These are phyloP conservation scores for Pontederia paniculata DNA, from an alignment of 176 grass and related monocot genomes.

Conservation along the genomic window DNA sequence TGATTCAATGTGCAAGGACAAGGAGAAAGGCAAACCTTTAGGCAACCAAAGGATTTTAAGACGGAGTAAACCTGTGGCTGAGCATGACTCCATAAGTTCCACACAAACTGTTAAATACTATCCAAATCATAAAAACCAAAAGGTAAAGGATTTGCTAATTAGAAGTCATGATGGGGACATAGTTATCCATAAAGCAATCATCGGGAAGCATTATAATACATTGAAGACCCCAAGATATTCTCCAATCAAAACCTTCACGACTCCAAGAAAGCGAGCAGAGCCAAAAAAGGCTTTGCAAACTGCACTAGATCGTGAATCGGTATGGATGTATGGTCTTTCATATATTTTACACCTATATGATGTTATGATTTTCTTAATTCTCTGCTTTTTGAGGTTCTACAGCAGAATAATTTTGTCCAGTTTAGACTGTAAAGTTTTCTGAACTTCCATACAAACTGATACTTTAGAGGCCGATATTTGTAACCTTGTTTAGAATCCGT, in stretches of 20 bases:
- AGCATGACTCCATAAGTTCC: conserved; percentile 23
- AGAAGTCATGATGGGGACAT: conserved; percentile 33
- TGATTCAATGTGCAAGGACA: conserved; percentile 34
- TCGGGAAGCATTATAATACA: conserved; percentile 28
- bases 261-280: neutral
- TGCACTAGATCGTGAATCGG: neutral
- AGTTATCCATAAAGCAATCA: conserved; percentile 28
- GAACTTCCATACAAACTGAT: neutral
- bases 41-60: conserved; percentile 36
- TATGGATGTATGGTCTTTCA: neutral
- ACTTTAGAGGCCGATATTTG: too few species aligned
- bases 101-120: conserved; percentile 35
- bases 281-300: conserved; percentile 4
- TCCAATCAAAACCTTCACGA: conserved; percentile 15
- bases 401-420: neutral
- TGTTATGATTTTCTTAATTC: too few species aligned
- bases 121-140: conserved; percentile 24
- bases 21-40: conserved; percentile 44
- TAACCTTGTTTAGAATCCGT: too few species aligned
- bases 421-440: neutral
- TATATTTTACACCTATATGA: too few species aligned
- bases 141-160: conserved; percentile 31
- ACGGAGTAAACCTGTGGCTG: conserved; percentile 25
- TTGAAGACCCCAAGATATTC: conserved; percentile 33
- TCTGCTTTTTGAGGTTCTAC: neutral